These are phyloP conservation scores for Mariannaea elegans DNA, from an alignment of 2,329 filamentous ascomycete genomes.

Conservation along the genomic window DNA sequence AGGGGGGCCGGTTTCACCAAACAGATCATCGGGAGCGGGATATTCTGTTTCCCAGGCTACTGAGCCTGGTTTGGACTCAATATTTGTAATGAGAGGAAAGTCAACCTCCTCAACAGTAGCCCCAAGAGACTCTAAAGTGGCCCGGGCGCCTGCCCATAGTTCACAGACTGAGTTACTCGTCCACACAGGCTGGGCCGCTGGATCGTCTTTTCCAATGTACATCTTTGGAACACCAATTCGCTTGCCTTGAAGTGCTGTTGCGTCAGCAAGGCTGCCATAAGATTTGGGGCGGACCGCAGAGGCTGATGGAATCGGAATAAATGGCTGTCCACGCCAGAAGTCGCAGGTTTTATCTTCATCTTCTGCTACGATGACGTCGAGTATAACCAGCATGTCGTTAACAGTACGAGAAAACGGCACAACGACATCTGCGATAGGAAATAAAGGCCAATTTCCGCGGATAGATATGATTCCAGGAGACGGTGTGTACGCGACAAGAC, in stretches of 20 bases:
- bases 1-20: not conserved
- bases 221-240: not conserved
- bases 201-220: not conserved
- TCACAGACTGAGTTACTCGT: not conserved
- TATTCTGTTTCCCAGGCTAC: not conserved
- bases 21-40: not conserved
- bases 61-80: not conserved
- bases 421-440: slow-evolving; percentile 18
- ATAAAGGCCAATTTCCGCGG: slow-evolving; percentile 27
- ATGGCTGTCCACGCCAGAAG: slow-evolving; percentile 26
- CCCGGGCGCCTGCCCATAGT: not conserved
- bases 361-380: slow-evolving; percentile 16
- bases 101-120: not conserved
- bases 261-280: not conserved
- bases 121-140: not conserved
- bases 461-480: slow-evolving; percentile 24
- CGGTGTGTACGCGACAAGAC: slow-evolving; percentile 23
- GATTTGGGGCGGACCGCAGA: not conserved
- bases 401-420: slow-evolving; percentile 20
- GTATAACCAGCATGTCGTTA: slow-evolving; percentile 17
- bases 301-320: slow-evolving; percentile 53
- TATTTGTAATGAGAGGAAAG: not conserved
- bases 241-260: not conserved
- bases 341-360: slow-evolving; percentile 11
- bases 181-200: not conserved